These are phyloP conservation scores for Erysimum cheiranthoides DNA, from an alignment of 345 rosid genomes.

Conservation along the genomic window DNA sequence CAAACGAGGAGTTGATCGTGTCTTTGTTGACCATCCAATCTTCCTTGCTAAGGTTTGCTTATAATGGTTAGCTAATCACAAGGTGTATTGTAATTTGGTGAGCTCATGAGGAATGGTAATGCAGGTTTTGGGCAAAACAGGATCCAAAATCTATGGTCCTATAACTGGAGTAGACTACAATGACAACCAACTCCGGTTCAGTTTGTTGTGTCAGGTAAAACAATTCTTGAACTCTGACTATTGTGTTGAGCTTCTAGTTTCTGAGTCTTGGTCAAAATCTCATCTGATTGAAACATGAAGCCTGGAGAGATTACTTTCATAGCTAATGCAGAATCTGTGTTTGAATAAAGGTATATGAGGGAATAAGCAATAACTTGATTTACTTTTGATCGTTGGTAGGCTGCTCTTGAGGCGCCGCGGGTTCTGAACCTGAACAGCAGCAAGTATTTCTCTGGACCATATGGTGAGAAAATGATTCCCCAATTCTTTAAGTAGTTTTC, in stretches of 20 bases:
- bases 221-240: neutral
- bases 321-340: conserved; percentile 16
- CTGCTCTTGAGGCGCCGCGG: conserved; percentile 90
- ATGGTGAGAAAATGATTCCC: conserved; percentile 55
- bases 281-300: conserved; percentile 10
- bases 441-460: conserved; percentile 79
- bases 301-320: neutral
- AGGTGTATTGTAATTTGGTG: conserved; percentile 18
- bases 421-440: conserved; percentile 70
- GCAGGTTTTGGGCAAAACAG: conserved; percentile 93
- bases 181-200: conserved; percentile 89
- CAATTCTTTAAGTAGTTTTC: neutral
- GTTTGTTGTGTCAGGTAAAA: conserved; percentile 83
- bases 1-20: conserved; percentile 91
- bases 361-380: conserved; percentile 12
- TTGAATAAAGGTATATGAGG: neutral
- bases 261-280: neutral
- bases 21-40: conserved; percentile 87
- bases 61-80: conserved; percentile 4
- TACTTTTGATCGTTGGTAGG: conserved; percentile 54
- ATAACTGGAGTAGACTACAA: conserved; percentile 69
- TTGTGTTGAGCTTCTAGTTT: neutral
- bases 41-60: conserved; percentile 81
- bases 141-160: conserved; percentile 89
- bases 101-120: conserved; percentile 12